These are phyloP conservation scores for Helminthosporium solani DNA, from an alignment of 2,329 filamentous ascomycete species.

Conservation along the genomic window DNA sequence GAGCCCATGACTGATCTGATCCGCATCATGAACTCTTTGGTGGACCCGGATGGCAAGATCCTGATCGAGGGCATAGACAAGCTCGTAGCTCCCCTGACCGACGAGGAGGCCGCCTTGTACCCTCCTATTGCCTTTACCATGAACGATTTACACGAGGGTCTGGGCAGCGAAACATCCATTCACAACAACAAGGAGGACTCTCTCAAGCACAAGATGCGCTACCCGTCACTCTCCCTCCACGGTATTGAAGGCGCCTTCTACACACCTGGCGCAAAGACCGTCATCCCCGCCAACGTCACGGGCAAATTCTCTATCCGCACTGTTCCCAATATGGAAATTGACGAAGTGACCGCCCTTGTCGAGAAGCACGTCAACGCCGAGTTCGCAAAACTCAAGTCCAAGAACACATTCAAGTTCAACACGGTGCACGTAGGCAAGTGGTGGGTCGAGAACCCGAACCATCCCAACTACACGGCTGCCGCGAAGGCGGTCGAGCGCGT, in stretches of 20 bases:
- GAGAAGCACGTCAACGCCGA: conserved; percentile 79
- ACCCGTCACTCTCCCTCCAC: conserved; percentile 90
- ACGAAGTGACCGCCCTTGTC: conserved; percentile 82
- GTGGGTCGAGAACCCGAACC: conserved; percentile 97
- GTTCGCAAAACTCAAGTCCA: conserved; percentile 84
- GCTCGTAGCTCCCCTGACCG: conserved; percentile 83
- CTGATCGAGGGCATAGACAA: conserved; percentile 91
- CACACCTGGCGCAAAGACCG: conserved; percentile 91
- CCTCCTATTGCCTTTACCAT: conserved; percentile 90
- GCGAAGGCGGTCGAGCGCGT: conserved; percentile 95
- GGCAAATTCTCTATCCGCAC: conserved; percentile 99
- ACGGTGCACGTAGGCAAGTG: conserved; percentile 93
- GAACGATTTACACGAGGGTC: conserved; percentile 88
- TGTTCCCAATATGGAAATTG: conserved; percentile 95
- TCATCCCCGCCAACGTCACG: conserved; percentile 95
- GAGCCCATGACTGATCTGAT: conserved; percentile 98
- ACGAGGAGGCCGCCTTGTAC: conserved; percentile 87
- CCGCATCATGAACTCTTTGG: conserved; percentile 76
- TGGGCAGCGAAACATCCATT: conserved; percentile 86
- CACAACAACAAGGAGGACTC: conserved; percentile 85
- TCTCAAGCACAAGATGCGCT: conserved; percentile 94
- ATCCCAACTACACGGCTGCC: conserved; percentile 97
- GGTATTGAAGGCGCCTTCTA: conserved; percentile 95
- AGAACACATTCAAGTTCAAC: conserved; percentile 83
- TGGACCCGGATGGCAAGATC: conserved; percentile 90